Evolutionary conservation across 1,139 yeast species (phyloP).

Genomic region (Nadsonia commutata): DNA sequence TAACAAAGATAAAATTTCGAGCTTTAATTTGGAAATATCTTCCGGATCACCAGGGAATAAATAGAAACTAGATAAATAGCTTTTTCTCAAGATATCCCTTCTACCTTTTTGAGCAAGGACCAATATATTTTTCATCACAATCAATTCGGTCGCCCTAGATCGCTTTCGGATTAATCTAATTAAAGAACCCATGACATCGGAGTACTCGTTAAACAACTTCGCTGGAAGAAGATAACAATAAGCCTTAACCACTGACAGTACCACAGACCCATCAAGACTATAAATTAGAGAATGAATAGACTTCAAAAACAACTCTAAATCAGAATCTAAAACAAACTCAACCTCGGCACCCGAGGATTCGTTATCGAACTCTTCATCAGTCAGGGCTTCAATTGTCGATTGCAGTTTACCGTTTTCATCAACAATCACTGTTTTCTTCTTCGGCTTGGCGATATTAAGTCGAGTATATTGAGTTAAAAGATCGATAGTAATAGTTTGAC

Average conservation of each 20-base stretch:
- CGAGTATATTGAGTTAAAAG: conserved; percentile 54
- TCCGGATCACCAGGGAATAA: conserved; percentile 43
- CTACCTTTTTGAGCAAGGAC: not conserved
- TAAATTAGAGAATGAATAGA: conserved; percentile 32
- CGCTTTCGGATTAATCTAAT: not conserved
- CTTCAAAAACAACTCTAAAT: conserved; percentile 38
- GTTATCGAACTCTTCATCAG: conserved; percentile 6
- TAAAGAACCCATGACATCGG: not conserved
- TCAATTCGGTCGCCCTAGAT: not conserved
- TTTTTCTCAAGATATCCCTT: not conserved
- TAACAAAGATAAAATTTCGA: conserved; percentile 48
- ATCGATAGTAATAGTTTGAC: conserved; percentile 49
- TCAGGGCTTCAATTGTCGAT: conserved; percentile 7
- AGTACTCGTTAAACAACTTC: conserved; percentile 30
- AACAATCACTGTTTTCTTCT: conserved; percentile 2
- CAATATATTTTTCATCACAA: not conserved
- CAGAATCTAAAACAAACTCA: conserved; percentile 32
- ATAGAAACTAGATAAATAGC: conserved; percentile 35
- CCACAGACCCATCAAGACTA: conserved; percentile 44
- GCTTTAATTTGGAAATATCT: conserved; percentile 37
- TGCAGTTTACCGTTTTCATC: conserved; percentile 11
- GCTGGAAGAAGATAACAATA: conserved; percentile 42
- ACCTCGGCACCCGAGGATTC: conserved; percentile 21
- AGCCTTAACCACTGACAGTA: conserved; percentile 46
- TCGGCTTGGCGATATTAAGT: conserved; percentile 41